These are phyloP conservation scores for Sclerotinia spermophila DNA, from an alignment of 2,329 filamentous ascomycete species.

Conservation along the genomic window DNA sequence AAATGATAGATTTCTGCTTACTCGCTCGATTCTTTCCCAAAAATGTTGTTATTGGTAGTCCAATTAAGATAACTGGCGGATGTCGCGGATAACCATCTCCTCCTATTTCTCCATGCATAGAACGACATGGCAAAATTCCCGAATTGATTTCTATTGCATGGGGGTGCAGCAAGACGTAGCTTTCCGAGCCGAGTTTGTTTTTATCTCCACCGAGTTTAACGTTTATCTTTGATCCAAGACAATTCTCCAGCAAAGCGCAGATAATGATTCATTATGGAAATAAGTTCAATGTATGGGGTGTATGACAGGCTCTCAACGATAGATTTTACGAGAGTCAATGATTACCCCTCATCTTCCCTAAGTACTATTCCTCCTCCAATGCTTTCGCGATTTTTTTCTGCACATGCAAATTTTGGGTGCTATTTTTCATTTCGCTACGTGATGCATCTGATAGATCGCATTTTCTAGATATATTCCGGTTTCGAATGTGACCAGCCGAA, in stretches of 20 bases:
- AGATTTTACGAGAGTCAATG: not conserved
- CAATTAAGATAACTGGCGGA: conserved; percentile 9
- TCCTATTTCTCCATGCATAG: conserved; percentile 9
- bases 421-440: not conserved
- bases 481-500: conserved; percentile 5
- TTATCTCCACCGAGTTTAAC: conserved; percentile 13
- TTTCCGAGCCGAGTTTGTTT: conserved; percentile 10
- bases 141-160: conserved; percentile 16
- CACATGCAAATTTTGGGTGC: conserved; percentile 13
- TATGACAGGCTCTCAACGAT: not conserved
- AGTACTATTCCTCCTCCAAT: not conserved
- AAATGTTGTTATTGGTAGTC: not conserved
- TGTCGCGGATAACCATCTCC: conserved; percentile 9
- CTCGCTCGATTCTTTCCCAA: not conserved
- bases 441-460: conserved; percentile 19
- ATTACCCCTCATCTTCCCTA: conserved; percentile 9
- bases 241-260: not conserved
- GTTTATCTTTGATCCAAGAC: not conserved
- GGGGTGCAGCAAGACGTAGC: conserved; percentile 2
- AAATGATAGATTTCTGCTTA: conserved; percentile 8
- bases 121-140: conserved; percentile 18
- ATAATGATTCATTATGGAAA: not conserved
- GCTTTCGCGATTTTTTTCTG: not conserved
- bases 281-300: not conserved
- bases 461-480: conserved; percentile 11